Evolutionary conservation across 1,139 yeast genomes (phyloP).

Genomic region (Candida neerlandica): DNA sequence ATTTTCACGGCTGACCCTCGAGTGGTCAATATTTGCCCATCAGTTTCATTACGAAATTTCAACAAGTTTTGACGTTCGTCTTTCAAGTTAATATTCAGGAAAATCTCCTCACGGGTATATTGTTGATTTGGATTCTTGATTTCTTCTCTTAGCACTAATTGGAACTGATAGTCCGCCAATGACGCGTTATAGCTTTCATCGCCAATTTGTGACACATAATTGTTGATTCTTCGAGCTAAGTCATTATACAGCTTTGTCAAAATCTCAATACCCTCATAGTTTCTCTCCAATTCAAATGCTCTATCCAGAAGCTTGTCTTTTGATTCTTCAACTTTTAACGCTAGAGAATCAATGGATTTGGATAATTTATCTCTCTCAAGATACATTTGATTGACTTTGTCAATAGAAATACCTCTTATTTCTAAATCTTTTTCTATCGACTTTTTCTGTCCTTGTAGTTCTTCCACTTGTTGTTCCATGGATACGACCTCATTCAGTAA

Average conservation of each 20-base stretch:
- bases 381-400: slow-evolving; percentile 63
- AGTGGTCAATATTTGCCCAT: slow-evolving; percentile 2
- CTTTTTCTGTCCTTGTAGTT: slow-evolving; percentile 47
- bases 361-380: slow-evolving; percentile 62
- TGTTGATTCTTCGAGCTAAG: slow-evolving; percentile 49
- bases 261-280: slow-evolving; percentile 52
- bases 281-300: slow-evolving; percentile 49
- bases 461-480: slow-evolving; percentile 25
- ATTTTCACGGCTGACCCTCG: slow-evolving; percentile 1
- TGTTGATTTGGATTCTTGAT: slow-evolving; percentile 23
- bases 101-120: slow-evolving; percentile 31
- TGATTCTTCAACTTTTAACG: slow-evolving; percentile 41
- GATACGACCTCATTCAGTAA: slow-evolving; percentile 9
- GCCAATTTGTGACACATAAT: slow-evolving; percentile 10
- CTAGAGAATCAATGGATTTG: slow-evolving; percentile 54
- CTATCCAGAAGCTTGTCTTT: slow-evolving; percentile 44
- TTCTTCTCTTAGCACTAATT: slow-evolving; percentile 32
- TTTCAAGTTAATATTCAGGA: slow-evolving; percentile 35
- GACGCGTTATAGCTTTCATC: slow-evolving; percentile 8
- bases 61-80: slow-evolving; percentile 45
- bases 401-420: slow-evolving; percentile 59
- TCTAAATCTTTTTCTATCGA: slow-evolving; percentile 51
- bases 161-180: slow-evolving; percentile 24
- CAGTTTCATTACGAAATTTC: slow-evolving; percentile 49
- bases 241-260: slow-evolving; percentile 59